These are phyloP conservation scores for Periconia sp. DNA, from an alignment of 2,329 filamentous ascomycete genomes.

Conservation along the genomic window DNA sequence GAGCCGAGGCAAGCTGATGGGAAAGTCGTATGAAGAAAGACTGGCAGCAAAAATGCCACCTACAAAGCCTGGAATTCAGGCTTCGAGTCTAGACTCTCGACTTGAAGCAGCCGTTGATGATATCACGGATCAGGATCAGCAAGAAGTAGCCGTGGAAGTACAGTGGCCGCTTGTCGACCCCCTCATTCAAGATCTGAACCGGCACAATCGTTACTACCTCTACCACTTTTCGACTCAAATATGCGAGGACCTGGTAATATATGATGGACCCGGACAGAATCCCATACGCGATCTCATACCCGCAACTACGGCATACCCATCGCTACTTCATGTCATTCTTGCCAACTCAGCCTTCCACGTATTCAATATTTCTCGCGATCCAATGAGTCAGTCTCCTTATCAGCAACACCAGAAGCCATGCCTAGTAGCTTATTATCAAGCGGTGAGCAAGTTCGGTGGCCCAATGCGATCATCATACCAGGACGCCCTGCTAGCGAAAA, in stretches of 20 bases:
- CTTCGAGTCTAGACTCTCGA: too few relatives aligned
- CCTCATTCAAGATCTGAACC: slow-evolving; percentile 60
- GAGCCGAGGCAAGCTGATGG: slow-evolving; percentile 60
- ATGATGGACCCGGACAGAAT: slow-evolving; percentile 54
- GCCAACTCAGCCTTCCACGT: slow-evolving; percentile 58
- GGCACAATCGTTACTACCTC: slow-evolving; percentile 53
- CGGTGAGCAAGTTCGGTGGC: slow-evolving; percentile 47
- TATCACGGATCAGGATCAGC: background rate
- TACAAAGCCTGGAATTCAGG: slow-evolving; percentile 9
- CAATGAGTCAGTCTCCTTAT: slow-evolving; percentile 39
- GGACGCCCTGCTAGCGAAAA: slow-evolving; percentile 54
- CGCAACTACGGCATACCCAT: slow-evolving; percentile 51
- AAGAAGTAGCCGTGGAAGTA: slow-evolving; percentile 30
- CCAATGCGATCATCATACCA: slow-evolving; percentile 37
- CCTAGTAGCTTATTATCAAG: slow-evolving; percentile 41
- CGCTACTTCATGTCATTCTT: slow-evolving; percentile 54
- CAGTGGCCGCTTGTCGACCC: slow-evolving; percentile 59
- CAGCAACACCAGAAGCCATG: slow-evolving; percentile 39
- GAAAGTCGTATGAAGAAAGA: slow-evolving; percentile 55
- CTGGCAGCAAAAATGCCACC: slow-evolving; percentile 24
- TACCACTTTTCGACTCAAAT: slow-evolving; percentile 57
- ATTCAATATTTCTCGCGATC: slow-evolving; percentile 46
- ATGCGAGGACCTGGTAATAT: slow-evolving; percentile 61
- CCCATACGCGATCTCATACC: slow-evolving; percentile 57
- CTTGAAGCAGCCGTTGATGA: slow-evolving; percentile 2